Evolutionary conservation across 371 early-diverging fungal species (phyloP), one percentile per base, ranked within the genome.

Genomic region (Lichtheimia ornata): DNA sequence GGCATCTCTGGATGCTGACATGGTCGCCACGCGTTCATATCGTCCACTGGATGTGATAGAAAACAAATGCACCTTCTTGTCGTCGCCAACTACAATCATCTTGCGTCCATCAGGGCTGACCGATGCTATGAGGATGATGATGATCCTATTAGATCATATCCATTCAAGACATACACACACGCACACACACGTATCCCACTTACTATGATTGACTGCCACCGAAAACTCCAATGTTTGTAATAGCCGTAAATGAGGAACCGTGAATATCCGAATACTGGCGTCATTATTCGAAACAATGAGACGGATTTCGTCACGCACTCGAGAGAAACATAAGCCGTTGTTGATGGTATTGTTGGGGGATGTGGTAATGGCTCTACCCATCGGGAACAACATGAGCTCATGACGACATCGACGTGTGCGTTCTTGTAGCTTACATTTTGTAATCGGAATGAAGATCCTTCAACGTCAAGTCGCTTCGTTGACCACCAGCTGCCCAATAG

Each of bases 241-340:
- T 7, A 88, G 73, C 22, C 87, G 79, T 41, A 95, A 73, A 43
- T 76, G 82, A 1, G 94, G 93, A 14, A 94, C 72, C 1, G 90
- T 81, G 65, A 85, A 92, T 14, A 95, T 85, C 70, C 94, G 94
- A 70, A 98, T 90, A 18, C 92, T 93, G 62, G 92, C 87, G 68
- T 98, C 98, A 68, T 98, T 98, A 74, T 94, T 98, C 70, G 94
- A 91, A 9, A 96, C 89, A 52, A 95, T 65, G 17, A 96, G 69
- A 9, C 94, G 74, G 5, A 79, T 84, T 18, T 83, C 80, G 43
- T 84, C 86, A 49, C 76, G 74, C 45, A 91, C 81, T 56, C 82
- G 67, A 7, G 88, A 84, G 35, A 96, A 92, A 57, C 86, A 86
- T 47, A 97, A 73, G 2, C 94, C 92, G 63, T 96, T 97, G 72